Base-by-base conservation (phyloP, 1,284 basidiomycete genomes). In the Inonotus obliquus region DNA sequence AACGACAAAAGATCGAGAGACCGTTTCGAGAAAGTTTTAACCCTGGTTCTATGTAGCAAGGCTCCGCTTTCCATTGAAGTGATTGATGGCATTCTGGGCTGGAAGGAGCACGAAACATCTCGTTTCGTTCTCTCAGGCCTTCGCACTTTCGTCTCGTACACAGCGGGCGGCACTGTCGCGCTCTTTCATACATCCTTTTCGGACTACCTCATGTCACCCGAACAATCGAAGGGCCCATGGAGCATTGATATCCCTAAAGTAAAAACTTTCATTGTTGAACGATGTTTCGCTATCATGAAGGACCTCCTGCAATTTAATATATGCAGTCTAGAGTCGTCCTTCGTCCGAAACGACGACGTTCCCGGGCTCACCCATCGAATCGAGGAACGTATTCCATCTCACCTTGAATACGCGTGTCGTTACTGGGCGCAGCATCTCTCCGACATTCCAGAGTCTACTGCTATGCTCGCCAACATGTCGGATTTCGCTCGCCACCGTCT, bases 401-500 rank as follows among this genome's bases (percentile, higher is more conserved):
- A 45, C 23, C 39, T 61, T 4, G 19, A 32, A 32, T 61, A 61
- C 32, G 35, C 39, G 7, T 61, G 53, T 23, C 52, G 17, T 9
- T 27, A 44, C 23, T 61, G 59, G 59, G 10, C 25, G 7, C 27
- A 32, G 17, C 59, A 61, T 47, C 59, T 61, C 17, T 3, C 14
- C 19, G 58, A 53, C 1, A 21, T 58, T n/a, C 56, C 56, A 13
- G 29, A 51, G 19, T 47, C 56, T 13, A 10, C 2, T 17, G 29
- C 10, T n/a, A 6, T 58, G n/a, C 11, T 35, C 19, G 27, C 39
- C 11, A 27, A 11, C 5, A 17, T 60, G 3, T 27, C n/a, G 19
- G 41, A 60, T 10, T 71, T 68, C 54, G 21, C 69, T 5, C 47
- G 65, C 17, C 37, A 52, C 2, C 55, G 65, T 27, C 62, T 70